Base-by-base conservation (phyloP, 2,329 filamentous ascomycete genomes). In the Diaporthe citri region DNA sequence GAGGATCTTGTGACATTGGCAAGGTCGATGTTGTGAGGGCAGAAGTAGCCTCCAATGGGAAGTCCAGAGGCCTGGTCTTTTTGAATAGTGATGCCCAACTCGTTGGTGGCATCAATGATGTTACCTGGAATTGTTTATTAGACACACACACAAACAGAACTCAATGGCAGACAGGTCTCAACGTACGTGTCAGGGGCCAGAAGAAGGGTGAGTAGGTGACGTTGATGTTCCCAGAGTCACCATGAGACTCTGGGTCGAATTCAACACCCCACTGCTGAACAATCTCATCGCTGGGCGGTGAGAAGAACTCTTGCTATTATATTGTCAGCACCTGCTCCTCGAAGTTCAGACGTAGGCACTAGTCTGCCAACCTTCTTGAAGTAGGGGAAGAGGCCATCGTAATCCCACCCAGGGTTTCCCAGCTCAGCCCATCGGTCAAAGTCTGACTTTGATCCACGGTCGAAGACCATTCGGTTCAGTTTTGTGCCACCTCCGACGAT, bases 151-250 rank as follows among this genome's bases (percentile, higher is more conserved):
- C 2, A 12, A 12, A 15, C 6, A 22, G 15, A n/a, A 20, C 1
- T 3, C 4, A 13, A 13, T 34, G 4, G 5, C 10, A 51, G 10
- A 46, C 5, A 39, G 25, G 4, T 22, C 13, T 2, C 3, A 41
- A 73, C 74, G 6, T 36, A 75, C 74, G 71, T 57, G 80, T 82
- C 43, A 80, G 78, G 1, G 80, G 79, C 80, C 80, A 82, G 71
- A 81, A 82, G n/a, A 78, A 82, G 2, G 79, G 79, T 4, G 81
- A 80, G 67, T 82, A 82, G 25, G 79, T 81, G 13, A 77, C 78
- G 41, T 82, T 78, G 28, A 82, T 75, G 34, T 79, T 74, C 3
- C 81, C 81, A 13, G 79, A 75, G 9, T 51, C 75, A 2, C 81
- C 81, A 51, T 82, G 81, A 9, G 76, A 79, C 22, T 71, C 60